Conservation (phyloP, 2,329 filamentous ascomycete genomes). For the Botrytis pseudocinerea region DNA sequence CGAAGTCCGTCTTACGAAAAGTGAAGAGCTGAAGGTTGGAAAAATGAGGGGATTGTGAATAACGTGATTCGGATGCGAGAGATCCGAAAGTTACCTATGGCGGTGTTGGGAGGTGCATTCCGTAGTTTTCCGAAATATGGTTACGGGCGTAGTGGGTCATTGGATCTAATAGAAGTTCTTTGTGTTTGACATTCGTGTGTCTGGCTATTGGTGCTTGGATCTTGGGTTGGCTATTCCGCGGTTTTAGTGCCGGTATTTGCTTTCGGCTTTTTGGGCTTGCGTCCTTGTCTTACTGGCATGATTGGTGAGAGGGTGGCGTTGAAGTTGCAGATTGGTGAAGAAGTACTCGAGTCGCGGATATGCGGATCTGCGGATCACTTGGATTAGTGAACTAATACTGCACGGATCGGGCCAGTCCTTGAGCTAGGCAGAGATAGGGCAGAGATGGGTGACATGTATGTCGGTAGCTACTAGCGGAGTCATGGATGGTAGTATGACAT, state of each 20-base stretch:
- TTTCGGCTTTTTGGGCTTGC: neutral
- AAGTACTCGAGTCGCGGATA: neutral
- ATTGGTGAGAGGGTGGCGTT: neutral
- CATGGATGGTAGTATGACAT: neutral
- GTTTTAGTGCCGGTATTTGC: neutral
- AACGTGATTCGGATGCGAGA: neutral
- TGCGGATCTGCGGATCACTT: neutral
- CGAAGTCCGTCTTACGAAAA: slow-evolving; percentile 12
- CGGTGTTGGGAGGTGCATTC: neutral
- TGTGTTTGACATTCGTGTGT: neutral
- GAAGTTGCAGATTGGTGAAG: neutral
- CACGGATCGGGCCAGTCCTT: neutral
- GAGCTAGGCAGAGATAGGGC: neutral
- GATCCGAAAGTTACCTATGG: neutral
- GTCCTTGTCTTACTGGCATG: neutral
- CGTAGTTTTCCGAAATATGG: neutral
- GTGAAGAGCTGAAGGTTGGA: neutral
- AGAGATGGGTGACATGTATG: neutral
- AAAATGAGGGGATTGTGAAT: neutral
- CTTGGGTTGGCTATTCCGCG: neutral
- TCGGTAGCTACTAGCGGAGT: slow-evolving; percentile 1
- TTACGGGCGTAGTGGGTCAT: neutral
- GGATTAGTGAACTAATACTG: neutral
- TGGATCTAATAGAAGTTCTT: neutral
- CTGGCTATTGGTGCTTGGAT: neutral